Percentiles rank a stretch among this genome's conserved stretches.
phyloP scores from a whole-genome alignment of 73 alveolate genomes.

The Uronychia binucleata region DNA sequence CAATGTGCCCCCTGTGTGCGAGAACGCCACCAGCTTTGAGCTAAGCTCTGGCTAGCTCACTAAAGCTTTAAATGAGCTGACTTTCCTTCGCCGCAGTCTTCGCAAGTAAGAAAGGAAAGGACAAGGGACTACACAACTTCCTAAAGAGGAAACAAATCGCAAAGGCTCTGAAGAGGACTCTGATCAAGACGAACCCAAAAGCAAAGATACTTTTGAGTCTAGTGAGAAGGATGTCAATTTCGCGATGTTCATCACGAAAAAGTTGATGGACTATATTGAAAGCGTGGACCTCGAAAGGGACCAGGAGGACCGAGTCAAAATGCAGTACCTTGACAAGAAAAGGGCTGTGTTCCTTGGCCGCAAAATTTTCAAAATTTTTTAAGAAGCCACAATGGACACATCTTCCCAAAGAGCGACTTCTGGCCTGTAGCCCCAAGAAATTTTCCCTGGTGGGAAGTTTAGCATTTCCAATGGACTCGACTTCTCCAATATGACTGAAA shows the following conservation, averaged over 20 bases:
- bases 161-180: background rate
- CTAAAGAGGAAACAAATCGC: background rate
- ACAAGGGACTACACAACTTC: background rate
- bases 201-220: background rate
- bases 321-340: background rate
- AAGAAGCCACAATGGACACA: background rate
- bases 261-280: background rate
- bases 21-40: conserved; percentile 63
- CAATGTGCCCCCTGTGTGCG: conserved; percentile 71
- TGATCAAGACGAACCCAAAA: background rate
- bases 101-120: background rate
- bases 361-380: background rate
- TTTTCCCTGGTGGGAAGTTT: too few relatives aligned
- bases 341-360: background rate
- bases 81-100: too few relatives aligned
- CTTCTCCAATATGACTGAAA: too few relatives aligned
- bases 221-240: background rate
- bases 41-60: background rate
- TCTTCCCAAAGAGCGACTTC: too few relatives aligned
- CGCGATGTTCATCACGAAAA: background rate
- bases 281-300: background rate
- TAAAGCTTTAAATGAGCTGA: conserved; percentile 3
- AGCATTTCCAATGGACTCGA: too few relatives aligned
- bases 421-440: too few relatives aligned
- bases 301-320: background rate